Evolutionary conservation across 495 filamentous ascomycete species (phyloP).

Genomic region (Annulohypoxylon maeteangense): DNA sequence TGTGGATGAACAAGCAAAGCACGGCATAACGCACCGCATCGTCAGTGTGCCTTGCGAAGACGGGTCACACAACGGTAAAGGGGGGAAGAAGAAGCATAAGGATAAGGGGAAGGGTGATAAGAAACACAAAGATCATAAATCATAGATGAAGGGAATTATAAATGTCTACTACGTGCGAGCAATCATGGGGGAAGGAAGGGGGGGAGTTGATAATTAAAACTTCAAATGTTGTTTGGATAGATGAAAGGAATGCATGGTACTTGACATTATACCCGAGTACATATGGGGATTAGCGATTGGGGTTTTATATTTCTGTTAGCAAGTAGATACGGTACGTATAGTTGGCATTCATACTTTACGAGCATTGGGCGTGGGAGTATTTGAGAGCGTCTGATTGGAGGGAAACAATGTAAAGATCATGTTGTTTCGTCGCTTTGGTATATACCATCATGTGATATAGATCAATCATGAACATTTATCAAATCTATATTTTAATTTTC

Average conservation of each 20-base stretch:
- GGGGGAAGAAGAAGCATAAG: constrained; percentile 16
- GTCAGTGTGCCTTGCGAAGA: constrained; percentile 43
- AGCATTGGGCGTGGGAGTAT: background rate
- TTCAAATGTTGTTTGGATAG: background rate
- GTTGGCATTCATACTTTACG: background rate
- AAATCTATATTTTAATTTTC: constrained; percentile 23
- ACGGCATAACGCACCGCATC: constrained; percentile 38
- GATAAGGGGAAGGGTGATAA: constrained; percentile 27
- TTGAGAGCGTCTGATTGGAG: background rate
- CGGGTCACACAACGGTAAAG: background rate
- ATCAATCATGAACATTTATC: background rate
- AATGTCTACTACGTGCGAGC: background rate
- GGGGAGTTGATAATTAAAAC: background rate
- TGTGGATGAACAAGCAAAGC: constrained; percentile 19
- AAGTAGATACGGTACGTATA: no score
- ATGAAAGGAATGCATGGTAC: background rate
- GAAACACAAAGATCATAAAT: constrained; percentile 28
- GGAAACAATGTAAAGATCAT: background rate
- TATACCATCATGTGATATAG: no score
- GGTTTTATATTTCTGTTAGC: constrained; percentile 3
- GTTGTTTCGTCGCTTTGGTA: no score
- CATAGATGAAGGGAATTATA: constrained; percentile 9
- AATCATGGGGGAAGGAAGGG: background rate
- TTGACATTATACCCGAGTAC: background rate
- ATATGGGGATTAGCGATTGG: constrained; percentile 17